phyloP scores from a whole-genome alignment of 495 filamentous ascomycete genomes.

The Rhypophila decipiens region DNA sequence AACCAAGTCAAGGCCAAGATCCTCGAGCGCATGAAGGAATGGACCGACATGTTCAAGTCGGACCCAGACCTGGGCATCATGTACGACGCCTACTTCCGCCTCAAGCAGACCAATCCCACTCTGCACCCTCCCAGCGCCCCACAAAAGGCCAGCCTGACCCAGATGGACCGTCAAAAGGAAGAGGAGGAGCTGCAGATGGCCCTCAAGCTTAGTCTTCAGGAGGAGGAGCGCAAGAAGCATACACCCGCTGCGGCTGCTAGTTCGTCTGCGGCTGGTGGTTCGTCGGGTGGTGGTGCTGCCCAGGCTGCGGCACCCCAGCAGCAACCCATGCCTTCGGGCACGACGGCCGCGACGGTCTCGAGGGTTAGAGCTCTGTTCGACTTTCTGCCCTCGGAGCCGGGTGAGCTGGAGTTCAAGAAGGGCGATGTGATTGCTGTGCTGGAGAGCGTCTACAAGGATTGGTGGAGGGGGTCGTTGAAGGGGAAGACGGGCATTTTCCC shows the following conservation, averaged over 20 bases:
- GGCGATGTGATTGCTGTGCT: conserved; percentile 96
- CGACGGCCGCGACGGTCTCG: conserved; percentile 95
- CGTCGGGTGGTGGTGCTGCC: conserved; percentile 9
- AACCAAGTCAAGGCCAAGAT: conserved; percentile 96
- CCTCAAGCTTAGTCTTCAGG: conserved; percentile 82
- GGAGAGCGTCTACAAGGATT: conserved; percentile 97
- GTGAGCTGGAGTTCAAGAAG: conserved; percentile 92
- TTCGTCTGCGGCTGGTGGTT: conserved; percentile 21
- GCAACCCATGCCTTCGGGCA: conserved; percentile 47
- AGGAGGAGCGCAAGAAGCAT: conserved; percentile 54
- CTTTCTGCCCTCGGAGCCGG: conserved; percentile 87
- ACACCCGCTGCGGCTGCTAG: conserved; percentile 25
- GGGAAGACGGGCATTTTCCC: conserved; percentile 98
- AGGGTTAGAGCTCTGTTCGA: conserved; percentile 91
- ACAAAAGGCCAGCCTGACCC: conserved; percentile 83
- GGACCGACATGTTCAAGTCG: conserved; percentile 87
- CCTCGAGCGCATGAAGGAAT: conserved; percentile 90
- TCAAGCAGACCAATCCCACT: conserved; percentile 82
- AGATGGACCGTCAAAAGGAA: conserved; percentile 86
- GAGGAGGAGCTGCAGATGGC: conserved; percentile 98
- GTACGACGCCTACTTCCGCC: conserved; percentile 86
- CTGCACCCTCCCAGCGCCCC: conserved; percentile 89
- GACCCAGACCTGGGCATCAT: conserved; percentile 95
- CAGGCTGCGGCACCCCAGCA: conserved; percentile 27
- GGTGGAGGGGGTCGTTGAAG: conserved; percentile 94